These are phyloP conservation scores for Mucor indicus DNA, from an alignment of 371 early-diverging fungal genomes.

Conservation along the genomic window DNA sequence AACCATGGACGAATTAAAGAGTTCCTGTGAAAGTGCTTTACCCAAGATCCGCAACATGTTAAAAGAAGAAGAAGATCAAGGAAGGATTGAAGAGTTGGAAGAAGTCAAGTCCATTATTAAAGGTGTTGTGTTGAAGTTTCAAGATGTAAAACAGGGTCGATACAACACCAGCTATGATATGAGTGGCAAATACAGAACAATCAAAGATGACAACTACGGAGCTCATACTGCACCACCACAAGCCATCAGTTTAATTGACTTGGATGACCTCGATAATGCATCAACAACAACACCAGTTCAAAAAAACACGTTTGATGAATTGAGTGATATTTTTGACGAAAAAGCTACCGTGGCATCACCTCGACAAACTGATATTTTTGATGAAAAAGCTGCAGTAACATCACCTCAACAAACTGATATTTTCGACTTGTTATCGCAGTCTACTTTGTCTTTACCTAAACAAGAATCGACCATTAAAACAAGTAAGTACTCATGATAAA, in stretches of 20 bases:
- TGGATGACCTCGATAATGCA: constrained; percentile 45
- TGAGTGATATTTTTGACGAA: constrained; percentile 22
- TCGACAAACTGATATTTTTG: too few species aligned
- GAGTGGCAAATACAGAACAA: constrained; percentile 14
- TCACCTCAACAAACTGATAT: constrained; percentile 5
- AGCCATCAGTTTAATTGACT: constrained; percentile 57
- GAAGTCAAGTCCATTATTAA: constrained; percentile 85
- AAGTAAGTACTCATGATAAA: too few species aligned
- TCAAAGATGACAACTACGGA: constrained; percentile 1
- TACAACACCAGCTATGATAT: constrained; percentile 43
- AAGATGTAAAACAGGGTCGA: constrained; percentile 61
- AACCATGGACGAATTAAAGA: constrained; percentile 58
- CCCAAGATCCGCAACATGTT: constrained; percentile 74
- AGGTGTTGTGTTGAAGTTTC: constrained; percentile 73
- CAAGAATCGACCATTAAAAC: too few species aligned
- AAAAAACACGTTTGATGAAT: constrained; percentile 14
- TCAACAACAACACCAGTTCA: background rate
- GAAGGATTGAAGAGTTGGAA: constrained; percentile 61
- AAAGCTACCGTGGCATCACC: constrained; percentile 1
- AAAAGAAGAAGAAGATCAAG: constrained; percentile 22
- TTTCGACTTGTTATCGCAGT: constrained; percentile 18
- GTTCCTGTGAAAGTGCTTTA: constrained; percentile 55
- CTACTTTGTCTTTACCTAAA: too few species aligned
- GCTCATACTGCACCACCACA: constrained; percentile 6
- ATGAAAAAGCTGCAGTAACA: constrained; percentile 1